These are phyloP conservation scores for Fraxinus xanthoxyloides DNA, from an alignment of 305 asterid species.

Conservation along the genomic window DNA sequence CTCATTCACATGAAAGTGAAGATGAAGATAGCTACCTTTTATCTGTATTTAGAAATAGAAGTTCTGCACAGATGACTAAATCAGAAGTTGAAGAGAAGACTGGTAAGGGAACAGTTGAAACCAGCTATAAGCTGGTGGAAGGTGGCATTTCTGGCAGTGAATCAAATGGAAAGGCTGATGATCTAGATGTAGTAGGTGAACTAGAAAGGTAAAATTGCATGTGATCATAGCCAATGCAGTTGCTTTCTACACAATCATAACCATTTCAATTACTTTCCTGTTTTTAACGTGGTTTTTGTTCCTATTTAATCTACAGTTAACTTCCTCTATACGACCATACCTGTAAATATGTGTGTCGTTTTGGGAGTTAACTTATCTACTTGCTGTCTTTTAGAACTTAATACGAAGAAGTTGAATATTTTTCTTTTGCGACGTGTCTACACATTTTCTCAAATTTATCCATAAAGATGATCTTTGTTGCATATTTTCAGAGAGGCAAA, in stretches of 20 bases:
- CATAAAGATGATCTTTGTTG: neutral
- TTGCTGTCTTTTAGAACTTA: neutral
- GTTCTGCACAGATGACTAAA: conserved; percentile 20
- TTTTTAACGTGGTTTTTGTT: conserved; percentile 9
- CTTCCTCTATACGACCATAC: neutral
- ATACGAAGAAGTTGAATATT: neutral
- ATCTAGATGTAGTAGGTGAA: conserved; percentile 19
- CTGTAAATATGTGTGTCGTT: neutral
- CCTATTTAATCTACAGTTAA: neutral
- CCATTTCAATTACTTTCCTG: neutral
- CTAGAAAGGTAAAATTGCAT: conserved; percentile 9
- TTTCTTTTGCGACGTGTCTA: neutral
- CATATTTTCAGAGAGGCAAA: conserved; percentile 23
- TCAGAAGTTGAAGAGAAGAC: conserved; percentile 34
- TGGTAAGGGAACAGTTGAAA: conserved; percentile 25
- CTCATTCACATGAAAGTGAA: conserved; percentile 33
- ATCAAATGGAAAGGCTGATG: conserved; percentile 32
- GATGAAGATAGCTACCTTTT: conserved; percentile 42
- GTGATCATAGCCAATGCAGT: neutral
- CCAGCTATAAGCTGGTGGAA: conserved; percentile 28
- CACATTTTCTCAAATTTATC: neutral
- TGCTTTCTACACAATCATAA: neutral
- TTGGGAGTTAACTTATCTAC: neutral
- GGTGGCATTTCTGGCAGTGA: conserved; percentile 22
- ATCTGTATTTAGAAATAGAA: conserved; percentile 34